Evolutionary conservation across 768 basidiomycete genomes (phyloP), one percentile per base, ranked within the genome.

Genomic region (Rhizopogon roseolus): DNA sequence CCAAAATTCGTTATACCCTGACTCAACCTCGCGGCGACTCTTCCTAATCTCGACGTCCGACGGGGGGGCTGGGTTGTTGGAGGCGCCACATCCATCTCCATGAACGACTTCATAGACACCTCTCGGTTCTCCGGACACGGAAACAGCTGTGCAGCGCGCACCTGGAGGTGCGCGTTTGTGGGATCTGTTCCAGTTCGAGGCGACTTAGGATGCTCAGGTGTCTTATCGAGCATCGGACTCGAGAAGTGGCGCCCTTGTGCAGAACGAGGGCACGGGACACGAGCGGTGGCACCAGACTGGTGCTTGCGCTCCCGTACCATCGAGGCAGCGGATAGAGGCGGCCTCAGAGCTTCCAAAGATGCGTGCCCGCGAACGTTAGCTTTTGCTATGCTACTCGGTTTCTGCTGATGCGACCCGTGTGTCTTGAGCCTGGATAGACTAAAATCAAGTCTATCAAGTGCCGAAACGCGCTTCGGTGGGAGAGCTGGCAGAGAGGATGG

Each of bases 391-490:
- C 14, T 57, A 61, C 17, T 41, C 61, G 60, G 65, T 52, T 64
- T 59, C 54, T 57, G 58, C 29, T 63, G 61, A 29, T 60, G 62
- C 22, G 71, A 68, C 2, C 60, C 65, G 37, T 70, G 62, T 27
- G 62, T 56, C 52, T 68, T 66, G 38, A 72, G 61, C 43, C 68
- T 72, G 19, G 60, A 53, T 41, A 73, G 50, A 58, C 73, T 74
- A 34, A 41, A 49, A 45, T 73, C 67, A 22, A 72, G 58, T 54
- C 67, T 68, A 34, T 68, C 63, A 19, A 72, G 55, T 9, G 70
- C 66, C 22, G 65, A 66, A n/a, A 58, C 62, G 13, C 66, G 62
- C 52, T 64, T 59, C 10, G 37, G 13, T 28, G 55, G 25, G 19
- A 41, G 29, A 50, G 54, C 39, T 4, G 53, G 36, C 11, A 52